Percentiles rank a stretch among this genome's conserved stretches.
Conservation (phyloP, 768 basidiomycete species). For the Tylopilus sp. region DNA sequence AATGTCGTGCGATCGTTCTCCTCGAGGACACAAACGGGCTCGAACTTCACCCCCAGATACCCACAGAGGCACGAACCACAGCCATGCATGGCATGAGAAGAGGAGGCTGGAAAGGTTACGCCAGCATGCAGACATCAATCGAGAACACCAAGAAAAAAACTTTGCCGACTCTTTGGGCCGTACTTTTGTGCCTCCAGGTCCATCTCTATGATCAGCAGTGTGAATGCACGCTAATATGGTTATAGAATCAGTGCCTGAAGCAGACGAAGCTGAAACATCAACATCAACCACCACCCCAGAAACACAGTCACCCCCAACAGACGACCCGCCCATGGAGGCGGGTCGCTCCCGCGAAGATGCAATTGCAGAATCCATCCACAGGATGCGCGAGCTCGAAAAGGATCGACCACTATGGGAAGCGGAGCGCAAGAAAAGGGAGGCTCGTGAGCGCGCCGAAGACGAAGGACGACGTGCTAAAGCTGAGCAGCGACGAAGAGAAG, state of each 20-base stretch:
- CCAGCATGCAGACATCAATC: slow-evolving; percentile 36
- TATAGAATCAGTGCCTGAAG: slow-evolving; percentile 10
- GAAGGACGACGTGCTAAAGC: slow-evolving; percentile 36
- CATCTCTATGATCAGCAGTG: not conserved
- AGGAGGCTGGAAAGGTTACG: slow-evolving; percentile 41
- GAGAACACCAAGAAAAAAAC: slow-evolving; percentile 34
- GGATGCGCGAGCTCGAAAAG: slow-evolving; percentile 62
- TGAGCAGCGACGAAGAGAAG: slow-evolving; percentile 29
- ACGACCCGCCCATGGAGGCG: slow-evolving; percentile 24
- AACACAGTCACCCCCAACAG: slow-evolving; percentile 3
- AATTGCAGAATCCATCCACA: slow-evolving; percentile 63
- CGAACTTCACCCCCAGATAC: slow-evolving; percentile 47
- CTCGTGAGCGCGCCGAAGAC: slow-evolving; percentile 42
- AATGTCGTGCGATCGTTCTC: slow-evolving; percentile 31
- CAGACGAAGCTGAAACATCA: slow-evolving; percentile 11
- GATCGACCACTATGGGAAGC: slow-evolving; percentile 63
- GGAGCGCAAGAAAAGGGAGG: slow-evolving; percentile 43
- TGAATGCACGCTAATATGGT: slow-evolving; percentile 3
- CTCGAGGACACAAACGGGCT: slow-evolving; percentile 40
- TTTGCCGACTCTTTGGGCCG: slow-evolving; percentile 38
- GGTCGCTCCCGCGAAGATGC: slow-evolving; percentile 38
- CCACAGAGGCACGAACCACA: slow-evolving; percentile 38
- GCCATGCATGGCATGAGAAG: slow-evolving; percentile 38
- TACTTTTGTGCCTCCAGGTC: slow-evolving; percentile 20
- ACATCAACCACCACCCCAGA: not conserved